Base-by-base conservation (phyloP, 1,139 yeast species). In the Suhomyces anneliseae region DNA sequence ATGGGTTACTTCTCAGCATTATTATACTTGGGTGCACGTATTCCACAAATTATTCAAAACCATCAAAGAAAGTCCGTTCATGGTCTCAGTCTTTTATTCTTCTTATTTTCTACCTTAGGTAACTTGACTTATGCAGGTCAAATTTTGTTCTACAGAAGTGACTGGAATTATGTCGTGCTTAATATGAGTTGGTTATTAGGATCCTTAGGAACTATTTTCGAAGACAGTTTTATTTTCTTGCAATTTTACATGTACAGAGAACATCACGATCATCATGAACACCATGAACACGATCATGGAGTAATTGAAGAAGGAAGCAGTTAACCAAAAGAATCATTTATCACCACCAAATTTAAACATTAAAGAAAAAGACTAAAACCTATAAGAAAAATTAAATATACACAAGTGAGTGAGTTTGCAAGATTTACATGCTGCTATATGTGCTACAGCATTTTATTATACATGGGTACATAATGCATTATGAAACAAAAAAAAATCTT, bases 21-120 rank as follows among this genome's bases (percentile, higher is more conserved):
- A 1, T 70, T 87, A 45, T 87, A 87, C 61, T 73, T 87, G 54
- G 85, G 89, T 8, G 95, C 95, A 2, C 72, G 95, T 52, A 76
- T 87, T 46, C 95, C 95, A 1, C 95, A 87, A 65, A 87, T 87
- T 50, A 66, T 83, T 51, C 90, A 84, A 61, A 87, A 87, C 65
- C 79, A 85, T 64, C 62, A 67, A 48, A 75, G 90, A 52, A 80
- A 82, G 55, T 85, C 92, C 10, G 90, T 87, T 36, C 79, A 82
- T 52, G 95, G 95, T 1, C 77, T 87, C 48, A 83, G 90, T 52
- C 73, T 87, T 53, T 74, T 87, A 46, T 87, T 87, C 66, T 87
- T 87, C 68, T 67, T 87, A 51, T 82, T 87, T 54, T 85, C 93
- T 37, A 79, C 88, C 14, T 68, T 86, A 56, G 95, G 95, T 27